These are phyloP conservation scores for Chytridium lagenaria DNA, from an alignment of 371 early-diverging fungal genomes.

Conservation along the genomic window DNA sequence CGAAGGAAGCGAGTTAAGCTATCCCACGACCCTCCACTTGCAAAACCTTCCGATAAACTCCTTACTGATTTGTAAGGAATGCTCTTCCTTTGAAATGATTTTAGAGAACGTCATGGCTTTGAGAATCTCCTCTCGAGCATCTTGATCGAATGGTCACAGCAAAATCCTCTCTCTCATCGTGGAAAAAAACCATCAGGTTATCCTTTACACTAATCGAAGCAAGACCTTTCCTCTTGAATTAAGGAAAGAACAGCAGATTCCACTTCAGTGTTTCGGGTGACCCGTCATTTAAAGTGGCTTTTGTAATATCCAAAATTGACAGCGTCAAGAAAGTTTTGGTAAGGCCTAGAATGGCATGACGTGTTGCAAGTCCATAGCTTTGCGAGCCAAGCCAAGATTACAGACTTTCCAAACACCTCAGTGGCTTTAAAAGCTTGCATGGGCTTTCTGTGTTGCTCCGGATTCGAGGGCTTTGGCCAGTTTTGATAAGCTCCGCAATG, in stretches of 20 bases:
- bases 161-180: slow-evolving; percentile 42
- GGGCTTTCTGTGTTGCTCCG: slow-evolving; percentile 40
- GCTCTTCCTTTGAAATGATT: slow-evolving; percentile 1
- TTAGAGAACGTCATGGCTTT: background rate
- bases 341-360: slow-evolving; percentile 70
- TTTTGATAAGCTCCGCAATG: slow-evolving; percentile 35
- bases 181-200: slow-evolving; percentile 77
- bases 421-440: slow-evolving; percentile 46
- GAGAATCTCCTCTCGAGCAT: background rate
- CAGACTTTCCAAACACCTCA: slow-evolving; percentile 54
- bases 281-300: slow-evolving; percentile 54
- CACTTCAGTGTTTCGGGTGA: slow-evolving; percentile 27
- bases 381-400: slow-evolving; percentile 75
- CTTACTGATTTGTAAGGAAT: background rate
- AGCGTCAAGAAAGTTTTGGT: slow-evolving; percentile 80
- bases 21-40: background rate
- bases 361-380: slow-evolving; percentile 62
- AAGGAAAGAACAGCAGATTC: slow-evolving; percentile 61
- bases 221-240: slow-evolving; percentile 63
- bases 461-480: slow-evolving; percentile 60
- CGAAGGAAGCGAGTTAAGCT: background rate
- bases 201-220: slow-evolving; percentile 65
- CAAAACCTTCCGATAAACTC: slow-evolving; percentile 10
- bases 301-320: slow-evolving; percentile 71
- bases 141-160: background rate